Percentiles rank a stretch among this genome's conserved stretches.
Evolutionary conservation across 495 filamentous ascomycete genomes (phyloP).

Genomic region (Talaromyces adpressus): DNA sequence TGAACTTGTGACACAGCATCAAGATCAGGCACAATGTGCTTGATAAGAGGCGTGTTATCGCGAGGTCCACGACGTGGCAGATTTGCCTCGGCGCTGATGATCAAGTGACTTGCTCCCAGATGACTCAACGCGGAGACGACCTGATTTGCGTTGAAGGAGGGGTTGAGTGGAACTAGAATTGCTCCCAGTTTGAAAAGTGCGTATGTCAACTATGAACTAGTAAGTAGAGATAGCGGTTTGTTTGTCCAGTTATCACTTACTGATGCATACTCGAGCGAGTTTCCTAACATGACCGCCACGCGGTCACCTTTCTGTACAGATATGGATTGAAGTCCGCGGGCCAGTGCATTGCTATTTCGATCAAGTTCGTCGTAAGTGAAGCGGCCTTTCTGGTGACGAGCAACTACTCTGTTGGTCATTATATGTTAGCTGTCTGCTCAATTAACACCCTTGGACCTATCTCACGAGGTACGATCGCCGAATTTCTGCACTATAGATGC

Average conservation of each 20-base stretch:
- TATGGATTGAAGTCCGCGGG: constrained; percentile 60
- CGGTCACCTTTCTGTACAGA: constrained; percentile 81
- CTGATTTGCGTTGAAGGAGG: constrained; percentile 76
- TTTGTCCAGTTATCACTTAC: constrained; percentile 27
- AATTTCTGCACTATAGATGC: constrained; percentile 56
- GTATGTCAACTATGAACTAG: constrained; percentile 54
- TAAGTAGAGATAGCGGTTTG: neutral
- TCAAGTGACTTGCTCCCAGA: constrained; percentile 64
- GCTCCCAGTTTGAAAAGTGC: constrained; percentile 90
- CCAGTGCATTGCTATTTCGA: constrained; percentile 66
- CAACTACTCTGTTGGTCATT: constrained; percentile 50
- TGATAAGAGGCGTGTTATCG: constrained; percentile 66
- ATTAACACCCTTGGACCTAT: neutral
- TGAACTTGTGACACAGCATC: constrained; percentile 37
- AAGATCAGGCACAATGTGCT: constrained; percentile 57
- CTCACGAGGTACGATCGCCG: constrained; percentile 72
- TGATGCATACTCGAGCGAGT: constrained; percentile 73
- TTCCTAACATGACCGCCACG: constrained; percentile 81
- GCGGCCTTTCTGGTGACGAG: constrained; percentile 53
- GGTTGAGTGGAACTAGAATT: constrained; percentile 87
- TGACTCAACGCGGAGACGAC: constrained; percentile 72
- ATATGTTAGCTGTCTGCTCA: neutral
- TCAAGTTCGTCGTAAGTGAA: constrained; percentile 73
- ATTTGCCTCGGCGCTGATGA: constrained; percentile 83
- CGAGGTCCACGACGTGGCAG: constrained; percentile 72